Evolutionary conservation across 768 basidiomycete genomes (phyloP).

Genomic region (Phanerochaete sordida): DNA sequence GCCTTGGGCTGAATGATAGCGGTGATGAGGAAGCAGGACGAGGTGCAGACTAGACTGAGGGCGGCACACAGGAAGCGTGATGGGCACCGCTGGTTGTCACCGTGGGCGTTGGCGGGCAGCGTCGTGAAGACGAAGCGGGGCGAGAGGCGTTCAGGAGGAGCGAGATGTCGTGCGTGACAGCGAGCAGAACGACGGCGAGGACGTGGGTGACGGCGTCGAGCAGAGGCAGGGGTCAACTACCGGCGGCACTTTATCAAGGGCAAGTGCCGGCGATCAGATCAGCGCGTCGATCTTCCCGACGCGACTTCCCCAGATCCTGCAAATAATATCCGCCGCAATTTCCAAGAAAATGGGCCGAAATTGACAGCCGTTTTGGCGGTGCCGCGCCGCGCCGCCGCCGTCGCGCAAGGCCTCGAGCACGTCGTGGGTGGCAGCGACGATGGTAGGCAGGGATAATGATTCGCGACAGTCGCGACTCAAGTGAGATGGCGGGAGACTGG

Average conservation of each 20-base stretch:
- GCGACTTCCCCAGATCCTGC: not conserved
- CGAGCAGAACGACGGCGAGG: not conserved
- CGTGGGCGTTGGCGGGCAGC: too few species aligned
- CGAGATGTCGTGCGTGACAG: too few species aligned
- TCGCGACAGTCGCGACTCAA: not conserved
- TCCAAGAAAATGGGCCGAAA: not conserved
- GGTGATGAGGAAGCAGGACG: not conserved
- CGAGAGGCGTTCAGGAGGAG: too few species aligned
- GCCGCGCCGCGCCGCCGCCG: too few species aligned
- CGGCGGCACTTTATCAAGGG: not conserved
- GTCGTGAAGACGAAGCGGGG: too few species aligned
- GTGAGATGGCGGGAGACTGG: not conserved
- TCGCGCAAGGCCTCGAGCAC: not conserved
- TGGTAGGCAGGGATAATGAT: not conserved
- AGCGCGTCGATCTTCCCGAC: conserved; percentile 1
- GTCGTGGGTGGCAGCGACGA: not conserved
- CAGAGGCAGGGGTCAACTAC: not conserved
- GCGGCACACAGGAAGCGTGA: not conserved
- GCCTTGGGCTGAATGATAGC: not conserved
- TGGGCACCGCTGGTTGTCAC: not conserved
- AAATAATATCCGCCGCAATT: not conserved
- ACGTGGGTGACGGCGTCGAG: not conserved
- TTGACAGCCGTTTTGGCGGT: too few species aligned
- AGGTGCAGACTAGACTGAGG: not conserved
- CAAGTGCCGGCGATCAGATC: conserved; percentile 2